Base-by-base conservation (phyloP, 164 flowering plant genomes). In the Dillenia suffruticosa region DNA sequence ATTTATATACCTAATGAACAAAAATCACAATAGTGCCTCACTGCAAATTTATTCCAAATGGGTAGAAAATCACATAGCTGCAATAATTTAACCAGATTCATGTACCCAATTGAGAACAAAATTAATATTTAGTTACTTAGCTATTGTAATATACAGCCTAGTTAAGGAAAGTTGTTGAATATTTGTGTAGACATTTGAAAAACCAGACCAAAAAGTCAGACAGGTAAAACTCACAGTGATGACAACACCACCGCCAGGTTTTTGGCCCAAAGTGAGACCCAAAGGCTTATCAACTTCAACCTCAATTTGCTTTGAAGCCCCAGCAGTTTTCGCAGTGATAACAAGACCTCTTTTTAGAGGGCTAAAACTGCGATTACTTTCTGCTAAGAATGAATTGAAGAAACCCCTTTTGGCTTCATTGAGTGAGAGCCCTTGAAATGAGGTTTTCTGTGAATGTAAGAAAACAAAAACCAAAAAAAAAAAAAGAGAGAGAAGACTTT, bases 231-330 rank as follows among this genome's bases (percentile, higher is more conserved):
- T 85, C 47, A 93, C 98, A 43, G 98, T 77, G 71, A 93, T 86
- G 73, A 90, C 75, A 9, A 93, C 97, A 13, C 91, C 97, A 66
- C 98, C 98, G 56, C 91, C 95, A 17, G 79, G 61, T 74, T 93
- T 93, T 64, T 85, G 97, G 26, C 98, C 97, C 70, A 93, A 65
- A 43, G 95, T 87, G 51, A 93, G 84, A 15, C 97, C 98, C 24
- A 93, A 66, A 10, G 98, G 98, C 82, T 93, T 93, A 68, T 93
- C 98, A 62, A 93, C 96, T 67, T 93, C 98, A 62, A 79, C 98
- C 77, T 93, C 98, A 60, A 93, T 93, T 59, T 66, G 82, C 84
- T 90, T 93, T 1, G 97, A 68, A 62, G 97, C 84, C 4, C 85
- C 89, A 43, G 96, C 83, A 15, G 89, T 79, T 69, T 73, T 87